These are phyloP conservation scores for Entrophospora sp. DNA, from an alignment of 192 early-diverging fungal genomes.

Conservation along the genomic window DNA sequence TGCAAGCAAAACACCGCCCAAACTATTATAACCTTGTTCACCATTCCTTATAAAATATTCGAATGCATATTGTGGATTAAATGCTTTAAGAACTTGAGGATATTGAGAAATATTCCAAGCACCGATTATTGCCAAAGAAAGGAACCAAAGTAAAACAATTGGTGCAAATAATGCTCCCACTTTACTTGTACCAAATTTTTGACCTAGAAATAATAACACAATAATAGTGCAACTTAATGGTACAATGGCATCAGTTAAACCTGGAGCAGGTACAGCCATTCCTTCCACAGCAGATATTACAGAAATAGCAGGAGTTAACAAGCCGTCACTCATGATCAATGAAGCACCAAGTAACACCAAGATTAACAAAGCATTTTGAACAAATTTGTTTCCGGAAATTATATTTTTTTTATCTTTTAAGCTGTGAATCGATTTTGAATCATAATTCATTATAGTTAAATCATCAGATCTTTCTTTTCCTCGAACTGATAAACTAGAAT, in stretches of 20 bases:
- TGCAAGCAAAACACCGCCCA: constrained; percentile 42
- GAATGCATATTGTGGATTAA: constrained; percentile 37
- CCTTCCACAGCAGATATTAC: constrained; percentile 13
- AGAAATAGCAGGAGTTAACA: constrained; percentile 11
- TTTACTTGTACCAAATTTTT: constrained; percentile 41
- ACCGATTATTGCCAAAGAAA: constrained; percentile 34
- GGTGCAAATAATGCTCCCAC: constrained; percentile 33
- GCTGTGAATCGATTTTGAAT: not conserved
- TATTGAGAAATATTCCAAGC: constrained; percentile 38
- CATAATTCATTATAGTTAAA: not conserved
- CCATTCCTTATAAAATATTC: constrained; percentile 26
- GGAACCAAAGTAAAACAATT: constrained; percentile 40
- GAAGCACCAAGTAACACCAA: constrained; percentile 1
- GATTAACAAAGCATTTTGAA: not conserved
- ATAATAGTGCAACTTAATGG: constrained; percentile 22
- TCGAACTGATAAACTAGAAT: not conserved
- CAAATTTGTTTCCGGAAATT: not conserved
- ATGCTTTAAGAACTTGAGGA: constrained; percentile 29
- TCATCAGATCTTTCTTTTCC: not conserved
- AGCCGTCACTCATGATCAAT: not conserved
- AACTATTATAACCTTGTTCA: constrained; percentile 18
- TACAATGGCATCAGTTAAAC: not conserved
- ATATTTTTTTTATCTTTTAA: not conserved
- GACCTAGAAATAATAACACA: constrained; percentile 34
- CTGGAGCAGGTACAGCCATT: not conserved